A percentile compares a stretch with the other conserved stretches of the same genome.
Conservation (phyloP, 208 protist species). For the Leishmania amazonensis region DNA sequence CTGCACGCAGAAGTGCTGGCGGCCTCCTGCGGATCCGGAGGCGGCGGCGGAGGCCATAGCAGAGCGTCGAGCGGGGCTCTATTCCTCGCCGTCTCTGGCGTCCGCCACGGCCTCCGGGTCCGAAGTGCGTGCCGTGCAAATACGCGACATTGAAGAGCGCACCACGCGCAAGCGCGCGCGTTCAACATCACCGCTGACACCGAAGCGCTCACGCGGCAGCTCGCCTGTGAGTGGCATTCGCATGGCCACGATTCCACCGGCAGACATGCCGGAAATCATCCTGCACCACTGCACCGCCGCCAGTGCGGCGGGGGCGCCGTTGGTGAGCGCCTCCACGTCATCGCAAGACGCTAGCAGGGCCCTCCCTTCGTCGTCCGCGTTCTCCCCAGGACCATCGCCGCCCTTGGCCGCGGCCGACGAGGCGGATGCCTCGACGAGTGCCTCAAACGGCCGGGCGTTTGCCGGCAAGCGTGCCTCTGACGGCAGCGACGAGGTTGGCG, state of each 20-base stretch:
- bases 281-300: conserved; percentile 21
- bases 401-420: background rate
- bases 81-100: background rate
- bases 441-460: too few relatives aligned
- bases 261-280: conserved; percentile 39
- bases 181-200: conserved; percentile 51
- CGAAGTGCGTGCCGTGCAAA: conserved; percentile 9
- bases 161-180: conserved; percentile 47
- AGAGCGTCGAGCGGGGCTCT: background rate
- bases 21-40: conserved; percentile 8
- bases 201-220: conserved; percentile 40
- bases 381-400: background rate
- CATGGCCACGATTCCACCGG: conserved; percentile 27
- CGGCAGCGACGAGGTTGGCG: background rate
- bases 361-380: background rate
- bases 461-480: background rate
- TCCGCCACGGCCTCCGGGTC: background rate
- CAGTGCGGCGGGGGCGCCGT: background rate
- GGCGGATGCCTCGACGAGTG: background rate
- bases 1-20: conserved; percentile 82
- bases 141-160: conserved; percentile 24
- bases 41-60: background rate
- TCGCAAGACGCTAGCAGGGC: background rate
- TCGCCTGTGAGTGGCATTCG: conserved; percentile 41
- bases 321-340: background rate